Percentiles rank a stretch among this genome's conserved stretches.
Evolutionary conservation across 2,329 filamentous ascomycete species (phyloP).

Genomic region (Penicillium sp.): DNA sequence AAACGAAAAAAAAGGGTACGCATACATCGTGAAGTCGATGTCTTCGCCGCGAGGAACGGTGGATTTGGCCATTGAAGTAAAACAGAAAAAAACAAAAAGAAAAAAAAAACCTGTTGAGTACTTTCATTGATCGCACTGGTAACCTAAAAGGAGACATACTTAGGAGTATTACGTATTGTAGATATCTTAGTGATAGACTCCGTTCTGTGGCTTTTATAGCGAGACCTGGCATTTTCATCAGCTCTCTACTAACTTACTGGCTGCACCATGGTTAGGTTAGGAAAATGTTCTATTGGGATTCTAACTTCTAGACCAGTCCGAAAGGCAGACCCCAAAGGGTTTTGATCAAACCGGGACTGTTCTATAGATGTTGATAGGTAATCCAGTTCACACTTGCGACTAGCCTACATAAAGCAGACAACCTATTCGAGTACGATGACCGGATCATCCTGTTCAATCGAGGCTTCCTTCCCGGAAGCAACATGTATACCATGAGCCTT

Average conservation of each 20-base stretch:
- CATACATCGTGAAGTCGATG: neutral
- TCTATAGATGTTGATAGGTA: neutral
- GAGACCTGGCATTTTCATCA: neutral
- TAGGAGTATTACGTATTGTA: neutral
- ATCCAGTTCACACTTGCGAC: neutral
- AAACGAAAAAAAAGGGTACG: neutral
- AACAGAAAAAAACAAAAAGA: neutral
- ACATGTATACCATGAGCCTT: conserved; percentile 31
- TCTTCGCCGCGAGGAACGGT: neutral
- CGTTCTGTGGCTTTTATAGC: neutral
- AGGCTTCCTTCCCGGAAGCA: conserved; percentile 2
- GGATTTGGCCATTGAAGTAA: neutral
- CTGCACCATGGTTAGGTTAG: neutral
- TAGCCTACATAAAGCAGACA: neutral
- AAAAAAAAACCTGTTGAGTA: neutral
- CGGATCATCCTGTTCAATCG: neutral
- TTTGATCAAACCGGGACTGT: neutral
- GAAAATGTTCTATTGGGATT: neutral
- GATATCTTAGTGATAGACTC: neutral
- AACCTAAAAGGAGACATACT: neutral
- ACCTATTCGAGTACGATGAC: conserved; percentile 14
- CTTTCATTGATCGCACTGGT: neutral
- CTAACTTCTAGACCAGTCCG: neutral
- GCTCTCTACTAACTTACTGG: neutral
- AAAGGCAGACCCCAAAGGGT: neutral